A percentile compares a stretch with the other conserved stretches of the same genome.
phyloP scores from a whole-genome alignment of 2,329 filamentous ascomycete species.

The Botrytis sinoallii region DNA sequence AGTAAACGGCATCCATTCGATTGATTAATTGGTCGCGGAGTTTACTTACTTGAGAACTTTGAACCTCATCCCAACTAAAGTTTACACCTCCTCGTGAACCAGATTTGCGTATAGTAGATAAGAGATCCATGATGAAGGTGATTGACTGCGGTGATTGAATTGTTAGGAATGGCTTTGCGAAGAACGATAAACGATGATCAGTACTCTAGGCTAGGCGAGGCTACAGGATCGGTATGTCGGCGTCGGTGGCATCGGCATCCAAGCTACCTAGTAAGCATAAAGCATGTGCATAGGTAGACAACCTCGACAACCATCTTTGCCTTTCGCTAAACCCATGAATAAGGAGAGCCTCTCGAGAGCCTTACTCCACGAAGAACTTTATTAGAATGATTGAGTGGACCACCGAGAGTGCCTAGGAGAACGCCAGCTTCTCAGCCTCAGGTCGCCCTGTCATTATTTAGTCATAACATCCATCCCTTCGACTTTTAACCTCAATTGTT shows the following conservation, averaged over 20 bases:
- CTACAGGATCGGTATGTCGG: neutral
- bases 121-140: conserved; percentile 71
- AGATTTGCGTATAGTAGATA: conserved; percentile 84
- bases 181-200: neutral
- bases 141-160: neutral
- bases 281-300: neutral
- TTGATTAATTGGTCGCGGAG: neutral
- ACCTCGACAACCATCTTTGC: neutral
- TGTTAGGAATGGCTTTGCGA: neutral
- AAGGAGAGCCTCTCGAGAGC: neutral
- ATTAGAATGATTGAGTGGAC: neutral
- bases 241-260: neutral
- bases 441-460: neutral
- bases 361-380: neutral
- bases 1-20: neutral
- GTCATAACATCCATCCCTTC: neutral
- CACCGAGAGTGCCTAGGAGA: neutral
- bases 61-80: conserved; percentile 96
- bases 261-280: neutral
- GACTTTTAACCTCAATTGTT: neutral
- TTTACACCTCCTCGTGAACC: conserved; percentile 92
- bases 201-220: neutral
- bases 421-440: neutral
- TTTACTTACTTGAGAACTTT: conserved; percentile 58
- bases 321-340: neutral